Conservation (phyloP, 257 asterid species). For the Hygrophila difformis region DNA sequence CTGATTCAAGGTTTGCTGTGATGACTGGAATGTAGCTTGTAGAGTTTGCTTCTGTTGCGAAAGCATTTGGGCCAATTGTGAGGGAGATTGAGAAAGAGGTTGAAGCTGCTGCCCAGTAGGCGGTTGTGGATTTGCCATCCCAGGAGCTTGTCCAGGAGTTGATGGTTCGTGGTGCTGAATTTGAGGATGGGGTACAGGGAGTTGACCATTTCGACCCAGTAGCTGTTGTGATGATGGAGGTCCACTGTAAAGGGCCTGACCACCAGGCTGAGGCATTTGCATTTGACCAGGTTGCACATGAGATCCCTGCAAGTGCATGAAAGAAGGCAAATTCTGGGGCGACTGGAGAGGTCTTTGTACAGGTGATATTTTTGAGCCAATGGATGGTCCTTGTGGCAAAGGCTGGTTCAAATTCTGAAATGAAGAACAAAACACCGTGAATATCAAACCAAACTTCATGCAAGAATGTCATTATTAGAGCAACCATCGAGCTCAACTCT, state of each 20-base stretch:
- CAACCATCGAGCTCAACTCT: neutral
- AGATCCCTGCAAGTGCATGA: constrained; percentile 45
- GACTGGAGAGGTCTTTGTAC: constrained; percentile 52
- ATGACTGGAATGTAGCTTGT: constrained; percentile 88
- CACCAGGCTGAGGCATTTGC: constrained; percentile 31
- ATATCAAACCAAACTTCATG: constrained; percentile 6
- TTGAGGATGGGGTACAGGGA: constrained; percentile 44
- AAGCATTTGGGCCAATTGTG: constrained; percentile 84
- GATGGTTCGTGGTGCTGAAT: constrained; percentile 37
- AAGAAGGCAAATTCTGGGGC: constrained; percentile 37
- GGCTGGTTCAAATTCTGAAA: constrained; percentile 31
- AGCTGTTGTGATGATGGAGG: constrained; percentile 39
- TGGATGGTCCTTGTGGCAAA: constrained; percentile 28
- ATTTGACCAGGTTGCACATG: constrained; percentile 42
- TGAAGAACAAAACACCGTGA: neutral
- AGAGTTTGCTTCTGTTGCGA: constrained; percentile 86
- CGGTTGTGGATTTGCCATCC: constrained; percentile 37
- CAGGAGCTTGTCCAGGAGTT: constrained; percentile 39
- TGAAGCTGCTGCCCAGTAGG: constrained; percentile 40
- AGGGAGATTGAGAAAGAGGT: constrained; percentile 47
- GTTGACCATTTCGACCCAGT: constrained; percentile 35
- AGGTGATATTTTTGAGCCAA: constrained; percentile 38
- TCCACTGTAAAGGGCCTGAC: constrained; percentile 41
- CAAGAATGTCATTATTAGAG: neutral
- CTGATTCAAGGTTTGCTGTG: constrained; percentile 77